A percentile compares a stretch with the other conserved stretches of the same genome.
These are phyloP conservation scores for Sanghuangporus weigelae DNA, from an alignment of 1,284 basidiomycete genomes.

Conservation along the genomic window DNA sequence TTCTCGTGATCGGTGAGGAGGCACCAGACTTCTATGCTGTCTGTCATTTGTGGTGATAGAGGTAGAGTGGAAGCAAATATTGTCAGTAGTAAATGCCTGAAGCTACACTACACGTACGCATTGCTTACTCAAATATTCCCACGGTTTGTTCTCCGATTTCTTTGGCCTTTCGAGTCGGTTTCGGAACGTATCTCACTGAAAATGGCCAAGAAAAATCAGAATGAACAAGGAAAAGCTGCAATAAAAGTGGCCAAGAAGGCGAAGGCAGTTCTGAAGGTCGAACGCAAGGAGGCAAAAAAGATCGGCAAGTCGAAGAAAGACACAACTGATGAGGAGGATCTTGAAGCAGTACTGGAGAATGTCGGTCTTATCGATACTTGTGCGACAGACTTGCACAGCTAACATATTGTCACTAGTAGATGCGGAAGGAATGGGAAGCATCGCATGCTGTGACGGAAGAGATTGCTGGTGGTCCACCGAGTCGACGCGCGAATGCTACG, in stretches of 20 bases:
- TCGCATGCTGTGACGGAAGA: constrained; percentile 74
- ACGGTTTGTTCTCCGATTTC: too few relatives aligned
- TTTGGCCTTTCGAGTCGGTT: too few relatives aligned
- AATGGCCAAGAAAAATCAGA: constrained; percentile 48
- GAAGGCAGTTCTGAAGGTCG: constrained; percentile 63
- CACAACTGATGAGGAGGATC: constrained; percentile 65
- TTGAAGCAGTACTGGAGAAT: constrained; percentile 76
- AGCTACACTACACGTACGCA: too few relatives aligned
- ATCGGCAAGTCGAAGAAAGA: constrained; percentile 41
- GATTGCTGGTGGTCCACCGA: constrained; percentile 72
- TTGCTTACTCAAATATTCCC: too few relatives aligned
- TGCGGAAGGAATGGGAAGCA: constrained; percentile 69
- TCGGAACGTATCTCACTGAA: not conserved
- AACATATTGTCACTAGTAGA: constrained; percentile 40
- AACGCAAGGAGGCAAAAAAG: constrained; percentile 69
- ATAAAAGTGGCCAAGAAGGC: constrained; percentile 70
- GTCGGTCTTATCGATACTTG: constrained; percentile 31
- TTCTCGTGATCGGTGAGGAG: not conserved
- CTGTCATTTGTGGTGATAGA: too few relatives aligned
- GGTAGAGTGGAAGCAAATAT: too few relatives aligned
- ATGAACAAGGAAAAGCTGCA: constrained; percentile 37
- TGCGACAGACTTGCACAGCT: not conserved
- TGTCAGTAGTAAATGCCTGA: too few relatives aligned
- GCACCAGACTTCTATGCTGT: not conserved
- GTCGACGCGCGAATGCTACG: constrained; percentile 75